Percentiles rank a stretch among this genome's conserved stretches.
Conservation (phyloP, 495 filamentous ascomycete genomes). For the Mytilinidion resinicola region DNA sequence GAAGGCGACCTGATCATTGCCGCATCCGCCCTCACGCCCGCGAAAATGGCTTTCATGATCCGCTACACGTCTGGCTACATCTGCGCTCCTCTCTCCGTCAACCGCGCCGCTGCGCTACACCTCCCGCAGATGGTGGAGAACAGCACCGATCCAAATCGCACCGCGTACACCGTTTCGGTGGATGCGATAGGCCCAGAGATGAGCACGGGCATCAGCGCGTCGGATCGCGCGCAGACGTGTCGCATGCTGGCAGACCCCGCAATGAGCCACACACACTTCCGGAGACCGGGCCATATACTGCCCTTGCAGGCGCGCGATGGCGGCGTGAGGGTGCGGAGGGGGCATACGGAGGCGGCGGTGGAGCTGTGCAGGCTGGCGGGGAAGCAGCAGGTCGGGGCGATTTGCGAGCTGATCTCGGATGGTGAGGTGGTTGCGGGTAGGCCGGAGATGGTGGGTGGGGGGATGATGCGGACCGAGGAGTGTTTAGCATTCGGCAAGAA, state of each 20-base stretch:
- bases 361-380: constrained; percentile 39
- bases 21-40: constrained; percentile 73
- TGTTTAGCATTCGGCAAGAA: constrained; percentile 81
- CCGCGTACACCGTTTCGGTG: constrained; percentile 85
- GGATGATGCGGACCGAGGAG: constrained; percentile 89
- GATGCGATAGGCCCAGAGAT: constrained; percentile 66
- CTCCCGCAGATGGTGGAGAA: constrained; percentile 85
- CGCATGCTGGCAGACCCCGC: constrained; percentile 65
- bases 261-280: constrained; percentile 54
- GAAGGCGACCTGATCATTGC: constrained; percentile 98
- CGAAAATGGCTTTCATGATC: constrained; percentile 93
- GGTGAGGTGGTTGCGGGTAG: constrained; percentile 43
- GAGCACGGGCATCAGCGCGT: constrained; percentile 84
- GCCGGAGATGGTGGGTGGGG: constrained; percentile 51
- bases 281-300: constrained; percentile 85
- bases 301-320: constrained; percentile 74
- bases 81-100: constrained; percentile 72
- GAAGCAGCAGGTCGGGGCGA: constrained; percentile 61
- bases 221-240: constrained; percentile 79
- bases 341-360: constrained; percentile 84
- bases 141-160: constrained; percentile 79
- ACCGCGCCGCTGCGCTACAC: constrained; percentile 57
- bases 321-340: constrained; percentile 68
- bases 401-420: constrained; percentile 53
- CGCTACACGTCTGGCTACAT: constrained; percentile 78